Evolutionary conservation across 2,329 filamentous ascomycete species (phyloP).

Genomic region (Fusarium temperatum): DNA sequence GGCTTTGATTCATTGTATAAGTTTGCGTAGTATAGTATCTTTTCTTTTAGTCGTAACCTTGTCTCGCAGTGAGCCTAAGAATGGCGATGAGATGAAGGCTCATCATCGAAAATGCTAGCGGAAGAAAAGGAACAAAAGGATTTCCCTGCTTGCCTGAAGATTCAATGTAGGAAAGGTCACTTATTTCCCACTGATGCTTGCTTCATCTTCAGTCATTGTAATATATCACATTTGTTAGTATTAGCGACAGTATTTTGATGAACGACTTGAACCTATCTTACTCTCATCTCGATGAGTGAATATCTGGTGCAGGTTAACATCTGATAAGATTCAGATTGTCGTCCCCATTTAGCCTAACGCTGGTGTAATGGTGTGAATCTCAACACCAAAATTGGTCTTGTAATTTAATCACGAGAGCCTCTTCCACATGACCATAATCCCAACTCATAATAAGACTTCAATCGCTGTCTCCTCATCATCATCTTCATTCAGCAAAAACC

Average conservation of each 20-base stretch:
- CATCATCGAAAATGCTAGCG: neutral
- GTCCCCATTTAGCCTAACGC: conserved; percentile 18
- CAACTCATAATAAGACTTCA: neutral
- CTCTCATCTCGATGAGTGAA: neutral
- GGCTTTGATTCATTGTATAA: neutral
- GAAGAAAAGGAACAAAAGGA: neutral
- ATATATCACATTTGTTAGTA: accelerated
- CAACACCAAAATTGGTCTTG: conserved; percentile 18
- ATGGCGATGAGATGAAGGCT: neutral
- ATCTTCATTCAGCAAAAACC: neutral
- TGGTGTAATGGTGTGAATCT: conserved; percentile 20
- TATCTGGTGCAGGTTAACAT: neutral
- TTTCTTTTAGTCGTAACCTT: neutral
- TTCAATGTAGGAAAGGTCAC: neutral
- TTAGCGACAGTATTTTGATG: no score
- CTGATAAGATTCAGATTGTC: neutral
- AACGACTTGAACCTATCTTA: no score
- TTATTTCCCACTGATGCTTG: no score
- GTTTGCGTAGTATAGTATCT: no score
- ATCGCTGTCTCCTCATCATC: neutral
- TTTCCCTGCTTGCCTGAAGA: neutral
- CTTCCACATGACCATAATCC: conserved; percentile 23
- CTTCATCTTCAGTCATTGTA: neutral
- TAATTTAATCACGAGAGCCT: conserved; percentile 30
- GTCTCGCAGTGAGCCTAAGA: neutral